Evolutionary conservation across 495 filamentous ascomycete species (phyloP), one percentile per base, ranked within the genome.

Genomic region (Hypoxylon intermedium): DNA sequence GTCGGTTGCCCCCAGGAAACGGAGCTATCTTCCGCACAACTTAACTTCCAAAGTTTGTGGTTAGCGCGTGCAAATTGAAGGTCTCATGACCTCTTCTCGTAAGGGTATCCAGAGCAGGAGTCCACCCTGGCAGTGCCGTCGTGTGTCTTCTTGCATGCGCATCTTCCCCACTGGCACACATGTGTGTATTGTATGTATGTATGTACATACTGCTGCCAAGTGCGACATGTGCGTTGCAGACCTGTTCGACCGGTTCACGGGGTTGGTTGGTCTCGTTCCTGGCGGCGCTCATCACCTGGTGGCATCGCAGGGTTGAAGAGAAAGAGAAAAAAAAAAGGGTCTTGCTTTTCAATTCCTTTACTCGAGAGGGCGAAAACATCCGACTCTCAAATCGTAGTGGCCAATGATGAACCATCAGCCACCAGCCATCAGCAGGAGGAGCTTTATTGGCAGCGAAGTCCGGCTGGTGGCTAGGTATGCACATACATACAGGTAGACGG

Each of bases 41-140:
- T 67, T 49, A 48, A 58, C 43, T 54, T 58, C 51, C 48, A 60
- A 67, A 63, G 58, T 67, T 67, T 67, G 58, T 54, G 63, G 53
- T 43, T 67, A 67, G 63, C 62, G 57, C 23, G 58, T 54, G 26
- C 36, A 55, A 55, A 67, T 62, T 58, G 53, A 58, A 67, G 63
- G 63, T 67, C 63, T 63, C 58, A 67, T 67, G 63, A 67, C 63
- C 63, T 67, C 53, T 53, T 38, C 33, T 67, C 63, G 63, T 67
- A 67, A 67, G 63, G 63, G 63, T 67, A 67, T 67, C 63, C 63
- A 67, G 58, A 67, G 49, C 44, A 62, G 57, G 49, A 58, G 30
- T 30, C 63, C 63, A 67, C 63, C 48, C 51, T 41, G 43, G 58
- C 47, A 44, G 46, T 56, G 28, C 46, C 56, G 61, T 65, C 61